A percentile compares a stretch with the other conserved stretches of the same genome.
Conservation (phyloP, 345 rosid genomes). For the Bruguiera parviflora region DNA sequence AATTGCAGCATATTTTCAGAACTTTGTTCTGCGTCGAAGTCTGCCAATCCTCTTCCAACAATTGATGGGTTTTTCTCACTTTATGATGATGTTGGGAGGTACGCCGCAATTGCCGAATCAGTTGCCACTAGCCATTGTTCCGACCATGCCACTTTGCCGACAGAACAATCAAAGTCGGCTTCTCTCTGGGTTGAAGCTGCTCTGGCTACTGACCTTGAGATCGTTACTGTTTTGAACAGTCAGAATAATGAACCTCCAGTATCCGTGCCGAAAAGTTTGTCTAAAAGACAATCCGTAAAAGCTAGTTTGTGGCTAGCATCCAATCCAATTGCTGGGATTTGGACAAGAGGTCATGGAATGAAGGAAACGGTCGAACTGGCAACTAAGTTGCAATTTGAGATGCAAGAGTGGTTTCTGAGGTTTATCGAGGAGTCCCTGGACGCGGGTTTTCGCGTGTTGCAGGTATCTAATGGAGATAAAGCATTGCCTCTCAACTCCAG, state of each 20-base stretch:
- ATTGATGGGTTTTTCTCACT: conserved; percentile 54
- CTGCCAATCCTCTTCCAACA: conserved; percentile 64
- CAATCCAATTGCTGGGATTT: conserved; percentile 29
- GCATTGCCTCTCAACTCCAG: conserved; percentile 49
- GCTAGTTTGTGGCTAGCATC: conserved; percentile 15
- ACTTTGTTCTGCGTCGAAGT: conserved; percentile 58
- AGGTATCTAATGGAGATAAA: conserved; percentile 39
- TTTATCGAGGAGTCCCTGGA: conserved; percentile 85
- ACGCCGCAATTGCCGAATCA: conserved; percentile 40
- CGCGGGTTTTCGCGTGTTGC: conserved; percentile 54
- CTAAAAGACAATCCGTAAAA: conserved; percentile 38
- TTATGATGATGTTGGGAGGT: conserved; percentile 54
- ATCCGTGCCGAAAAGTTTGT: conserved; percentile 32
- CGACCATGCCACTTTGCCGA: conserved; percentile 15
- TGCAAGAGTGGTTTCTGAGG: conserved; percentile 75
- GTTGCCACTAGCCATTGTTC: conserved; percentile 35
- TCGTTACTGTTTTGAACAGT: conserved; percentile 55
- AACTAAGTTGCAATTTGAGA: conserved; percentile 57
- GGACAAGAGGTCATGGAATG: conserved; percentile 63
- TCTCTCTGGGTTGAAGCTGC: conserved; percentile 93
- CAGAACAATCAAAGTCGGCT: conserved; percentile 52
- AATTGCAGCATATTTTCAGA: conserved; percentile 77
- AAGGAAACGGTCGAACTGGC: conserved; percentile 61
- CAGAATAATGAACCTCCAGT: conserved; percentile 40
- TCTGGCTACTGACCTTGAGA: conserved; percentile 76